Base-by-base conservation (phyloP, 2,329 filamentous ascomycete species). In the Aspergillus niger region DNA sequence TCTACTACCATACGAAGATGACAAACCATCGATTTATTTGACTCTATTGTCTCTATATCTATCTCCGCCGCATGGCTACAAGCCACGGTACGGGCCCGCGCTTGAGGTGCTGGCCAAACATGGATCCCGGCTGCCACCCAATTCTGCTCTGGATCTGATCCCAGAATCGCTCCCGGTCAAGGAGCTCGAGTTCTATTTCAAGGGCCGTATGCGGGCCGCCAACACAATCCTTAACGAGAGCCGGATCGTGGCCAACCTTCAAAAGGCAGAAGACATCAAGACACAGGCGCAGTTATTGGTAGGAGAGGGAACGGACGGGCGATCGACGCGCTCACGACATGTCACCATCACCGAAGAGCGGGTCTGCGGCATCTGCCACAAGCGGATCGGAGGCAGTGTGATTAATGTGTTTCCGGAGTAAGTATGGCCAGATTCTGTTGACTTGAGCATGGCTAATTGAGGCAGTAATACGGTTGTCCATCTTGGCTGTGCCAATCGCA, bases 301-400 rank as follows among this genome's bases (percentile, higher is more conserved):
- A 1, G 94, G 93, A 2, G 87, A 91, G 60, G 83, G 86, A 65
- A 79, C 70, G 44, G 66, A 71, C 48, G 68, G 70, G 0, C 83
- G 85, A 63, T 82, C 82, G 0, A 85, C 85, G 1, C 78, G 86
- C 69, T 88, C 85, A 68, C 77, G 86, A 39, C 85, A 91, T 66
- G 92, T 97, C 10, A 86, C 92, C 20, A 88, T 99, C 55, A 87
- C 85, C 8, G 94, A 99, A 69, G 94, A 98, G 72, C 83, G 91
- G 55, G 89, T 97, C 57, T 99, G 95, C 74, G 89, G 90, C 11
- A 91, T 96, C 15, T 99, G 95, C 74, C 90, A 97, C 76, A 98
- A 97, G 82, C 83, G 95, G 66, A 85, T 99, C 65, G 94, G 93
- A 1, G 90, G 92, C 1, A 96, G 91, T 74, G 95, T 97, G 17